Base-by-base conservation (phyloP, 2,329 filamentous ascomycete genomes). In the Aspergillus niger region DNA sequence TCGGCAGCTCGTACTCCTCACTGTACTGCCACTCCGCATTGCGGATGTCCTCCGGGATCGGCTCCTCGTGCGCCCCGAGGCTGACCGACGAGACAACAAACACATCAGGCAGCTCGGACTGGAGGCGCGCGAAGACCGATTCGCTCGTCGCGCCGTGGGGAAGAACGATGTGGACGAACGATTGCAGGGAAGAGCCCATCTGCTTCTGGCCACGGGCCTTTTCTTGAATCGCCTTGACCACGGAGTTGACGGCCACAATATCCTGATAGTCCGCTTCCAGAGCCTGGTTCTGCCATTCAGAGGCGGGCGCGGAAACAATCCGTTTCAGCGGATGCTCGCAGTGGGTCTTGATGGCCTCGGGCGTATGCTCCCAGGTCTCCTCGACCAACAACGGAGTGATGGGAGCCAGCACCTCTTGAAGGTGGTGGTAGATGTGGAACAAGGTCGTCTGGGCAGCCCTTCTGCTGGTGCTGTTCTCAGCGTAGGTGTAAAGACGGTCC, bases 401-500 rank as follows among this genome's bases (percentile, higher is more conserved):
- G 1, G 94, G 92, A 2, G 86, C 88, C 30, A 98, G 81, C 83
- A 96, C 91, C 57, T 88, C 85, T 63, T 93, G 79, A 17, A 97
- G 80, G 38, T 91, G 87, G 5, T 86, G 78, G 62, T 94, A 87
- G 57, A 97, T 85, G 28, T 83, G 73, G 50, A 80, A 81, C 7
- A 89, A 75, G 2, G 85, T 82, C 5, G 79, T 82, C 66, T 89
- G 86, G 1, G 85, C 83, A 22, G 81, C 79, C 26, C 79, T 71
- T 55, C 86, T 81, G 51, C 91, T 77, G 4, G 85, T 81, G 50
- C 90, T 89, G 13, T 85, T 82, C 13, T 85, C 85, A 62, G 88
- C 85, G 30, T 90, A 91, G 49, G 93, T 95, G 79, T 99, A 99
- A 1, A 98, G 81, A 3, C 91, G 84, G 70, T 99, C 95, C 76